Conservation (phyloP, 1,284 basidiomycete species). For the Neolentinus lepideus region DNA sequence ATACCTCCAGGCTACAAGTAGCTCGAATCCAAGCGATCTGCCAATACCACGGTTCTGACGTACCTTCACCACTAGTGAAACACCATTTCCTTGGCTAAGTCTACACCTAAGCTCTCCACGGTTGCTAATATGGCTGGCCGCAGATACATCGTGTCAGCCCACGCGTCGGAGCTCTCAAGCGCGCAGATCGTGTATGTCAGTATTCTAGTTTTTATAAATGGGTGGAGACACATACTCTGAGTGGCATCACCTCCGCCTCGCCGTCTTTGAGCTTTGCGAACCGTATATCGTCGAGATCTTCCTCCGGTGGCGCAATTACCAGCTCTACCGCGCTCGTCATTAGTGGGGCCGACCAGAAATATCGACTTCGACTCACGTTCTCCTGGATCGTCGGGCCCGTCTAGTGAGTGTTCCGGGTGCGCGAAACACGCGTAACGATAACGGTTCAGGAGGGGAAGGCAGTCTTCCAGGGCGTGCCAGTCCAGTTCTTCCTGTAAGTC, state of each 20-base stretch:
- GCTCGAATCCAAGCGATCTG: too few relatives aligned
- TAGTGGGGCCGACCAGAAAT: too few relatives aligned
- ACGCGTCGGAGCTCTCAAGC: not conserved
- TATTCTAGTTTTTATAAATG: not conserved
- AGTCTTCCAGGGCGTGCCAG: conserved; percentile 66
- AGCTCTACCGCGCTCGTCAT: not conserved
- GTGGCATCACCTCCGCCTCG: not conserved
- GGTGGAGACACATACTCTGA: not conserved
- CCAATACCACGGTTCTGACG: not conserved
- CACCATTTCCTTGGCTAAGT: not conserved
- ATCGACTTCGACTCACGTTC: not conserved
- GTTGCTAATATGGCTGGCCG: not conserved
- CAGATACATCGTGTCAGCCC: not conserved
- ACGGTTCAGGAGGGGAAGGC: conserved; percentile 53
- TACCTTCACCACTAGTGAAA: not conserved
- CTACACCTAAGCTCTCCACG: not conserved
- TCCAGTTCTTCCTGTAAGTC: conserved; percentile 58
- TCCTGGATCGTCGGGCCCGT: conserved; percentile 8
- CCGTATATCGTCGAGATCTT: not conserved
- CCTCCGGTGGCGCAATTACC: not conserved
- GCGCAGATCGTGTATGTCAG: not conserved
- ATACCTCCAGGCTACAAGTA: too few relatives aligned
- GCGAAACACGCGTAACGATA: conserved; percentile 67
- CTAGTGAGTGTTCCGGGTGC: conserved; percentile 45
- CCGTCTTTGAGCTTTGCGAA: not conserved